Percentiles rank a stretch among this genome's conserved stretches.
Evolutionary conservation across 1,139 yeast species (phyloP).

Genomic region (Meyerozyma elateridarum): DNA sequence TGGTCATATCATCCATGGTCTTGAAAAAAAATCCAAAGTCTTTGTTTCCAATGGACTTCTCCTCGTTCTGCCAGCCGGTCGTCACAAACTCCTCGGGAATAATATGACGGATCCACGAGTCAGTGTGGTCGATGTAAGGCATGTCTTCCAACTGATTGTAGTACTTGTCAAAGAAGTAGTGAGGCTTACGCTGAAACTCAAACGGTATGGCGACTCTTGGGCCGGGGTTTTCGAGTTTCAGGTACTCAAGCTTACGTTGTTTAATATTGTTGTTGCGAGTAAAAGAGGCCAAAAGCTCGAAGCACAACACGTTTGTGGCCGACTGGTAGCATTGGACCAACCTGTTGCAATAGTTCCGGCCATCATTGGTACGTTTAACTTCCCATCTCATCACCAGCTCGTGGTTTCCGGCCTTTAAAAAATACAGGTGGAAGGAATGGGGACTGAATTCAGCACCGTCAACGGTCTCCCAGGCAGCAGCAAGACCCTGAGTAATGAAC

Average conservation of each 20-base stretch:
- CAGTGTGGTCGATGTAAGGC: constrained; percentile 24
- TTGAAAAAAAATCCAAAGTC: constrained; percentile 33
- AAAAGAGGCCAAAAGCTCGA: constrained; percentile 32
- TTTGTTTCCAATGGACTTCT: constrained; percentile 22
- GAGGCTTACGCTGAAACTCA: constrained; percentile 29
- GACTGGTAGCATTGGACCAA: constrained; percentile 32
- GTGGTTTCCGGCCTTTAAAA: constrained; percentile 33
- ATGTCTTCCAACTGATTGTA: constrained; percentile 25
- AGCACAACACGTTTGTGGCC: constrained; percentile 27
- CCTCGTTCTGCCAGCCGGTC: constrained; percentile 13
- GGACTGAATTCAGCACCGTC: constrained; percentile 25
- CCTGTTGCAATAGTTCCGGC: constrained; percentile 34
- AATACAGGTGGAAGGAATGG: constrained; percentile 38
- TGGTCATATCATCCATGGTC: constrained; percentile 24
- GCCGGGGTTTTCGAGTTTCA: constrained; percentile 12
- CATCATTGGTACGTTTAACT: constrained; percentile 27
- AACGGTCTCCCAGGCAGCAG: constrained; percentile 38
- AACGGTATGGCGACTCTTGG: constrained; percentile 23
- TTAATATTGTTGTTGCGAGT: constrained; percentile 24
- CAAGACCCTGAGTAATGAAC: constrained; percentile 27
- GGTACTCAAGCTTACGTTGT: constrained; percentile 12
- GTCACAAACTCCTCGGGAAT: constrained; percentile 28
- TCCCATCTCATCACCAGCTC: constrained; percentile 33
- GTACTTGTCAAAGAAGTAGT: constrained; percentile 28
- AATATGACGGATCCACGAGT: constrained; percentile 28